A percentile compares a stretch with the other conserved stretches of the same genome.
Conservation (phyloP, 1,284 basidiomycete species). For the Gomphus bonarii region DNA sequence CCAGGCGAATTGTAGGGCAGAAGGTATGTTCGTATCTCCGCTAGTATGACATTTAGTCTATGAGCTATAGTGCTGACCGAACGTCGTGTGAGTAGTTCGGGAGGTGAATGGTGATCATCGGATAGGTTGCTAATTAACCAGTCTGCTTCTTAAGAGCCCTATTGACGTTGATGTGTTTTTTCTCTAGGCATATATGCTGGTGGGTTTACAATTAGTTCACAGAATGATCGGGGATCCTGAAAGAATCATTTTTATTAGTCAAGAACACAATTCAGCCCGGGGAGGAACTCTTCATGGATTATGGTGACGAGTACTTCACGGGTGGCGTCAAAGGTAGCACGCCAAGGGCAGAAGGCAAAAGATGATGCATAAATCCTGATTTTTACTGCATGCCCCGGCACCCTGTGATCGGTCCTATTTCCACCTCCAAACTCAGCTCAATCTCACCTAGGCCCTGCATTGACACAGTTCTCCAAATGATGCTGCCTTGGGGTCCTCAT, state of each 20-base stretch:
- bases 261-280: slow-evolving; percentile 26
- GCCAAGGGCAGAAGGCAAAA: slow-evolving; percentile 5
- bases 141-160: not conserved
- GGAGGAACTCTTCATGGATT: slow-evolving; percentile 40
- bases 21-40: slow-evolving; percentile 24
- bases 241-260: slow-evolving; percentile 16
- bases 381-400: too few relatives aligned
- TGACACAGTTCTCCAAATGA: too few relatives aligned
- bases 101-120: slow-evolving; percentile 49
- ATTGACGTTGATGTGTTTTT: not conserved
- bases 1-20: slow-evolving; percentile 33
- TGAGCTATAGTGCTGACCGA: not conserved
- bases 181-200: slow-evolving; percentile 37
- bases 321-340: not conserved
- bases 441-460: too few relatives aligned
- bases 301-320: slow-evolving; percentile 36
- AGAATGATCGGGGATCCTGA: not conserved
- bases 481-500: too few relatives aligned
- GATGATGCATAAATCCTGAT: not conserved
- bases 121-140: slow-evolving; percentile 26
- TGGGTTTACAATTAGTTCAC: slow-evolving; percentile 20
- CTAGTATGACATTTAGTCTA: not conserved
- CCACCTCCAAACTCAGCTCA: too few relatives aligned
- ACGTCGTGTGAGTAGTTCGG: slow-evolving; percentile 28
- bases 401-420: too few relatives aligned